Conservation (phyloP, 2,329 filamentous ascomycete genomes). For the Dactylellina cionopaga region DNA sequence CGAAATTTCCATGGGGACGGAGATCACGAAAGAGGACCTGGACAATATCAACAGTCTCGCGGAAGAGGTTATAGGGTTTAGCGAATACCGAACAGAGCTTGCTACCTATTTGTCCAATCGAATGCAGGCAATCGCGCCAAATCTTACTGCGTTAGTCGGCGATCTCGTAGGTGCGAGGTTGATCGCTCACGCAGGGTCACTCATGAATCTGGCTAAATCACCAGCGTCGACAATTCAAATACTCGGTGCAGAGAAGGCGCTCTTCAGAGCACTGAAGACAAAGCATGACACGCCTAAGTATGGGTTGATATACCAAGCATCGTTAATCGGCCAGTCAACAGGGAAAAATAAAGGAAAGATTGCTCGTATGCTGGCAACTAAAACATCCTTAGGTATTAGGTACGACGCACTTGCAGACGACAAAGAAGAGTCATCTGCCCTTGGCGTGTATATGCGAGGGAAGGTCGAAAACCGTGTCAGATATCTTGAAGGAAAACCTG, state of each 20-base stretch:
- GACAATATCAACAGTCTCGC: conserved; percentile 91
- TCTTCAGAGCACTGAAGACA: conserved; percentile 97
- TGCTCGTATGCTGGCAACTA: conserved; percentile 92
- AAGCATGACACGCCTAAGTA: conserved; percentile 99
- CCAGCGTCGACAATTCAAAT: conserved; percentile 97
- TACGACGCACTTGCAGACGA: conserved; percentile 89
- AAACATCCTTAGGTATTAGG: conserved; percentile 90
- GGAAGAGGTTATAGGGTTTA: conserved; percentile 90
- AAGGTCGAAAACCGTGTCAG: conserved; percentile 80
- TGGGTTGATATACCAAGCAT: conserved; percentile 91
- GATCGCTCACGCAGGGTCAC: conserved; percentile 91
- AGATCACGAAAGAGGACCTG: conserved; percentile 91
- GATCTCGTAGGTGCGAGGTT: conserved; percentile 93
- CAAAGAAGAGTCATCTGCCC: conserved; percentile 85
- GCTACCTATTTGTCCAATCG: conserved; percentile 88
- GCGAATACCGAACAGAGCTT: conserved; percentile 87
- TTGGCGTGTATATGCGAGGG: conserved; percentile 77
- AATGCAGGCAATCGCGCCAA: conserved; percentile 97
- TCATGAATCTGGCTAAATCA: conserved; percentile 93
- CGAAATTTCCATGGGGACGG: conserved; percentile 97
- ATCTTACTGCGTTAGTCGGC: conserved; percentile 90
- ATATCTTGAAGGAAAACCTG: conserved; percentile 87
- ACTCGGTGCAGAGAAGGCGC: conserved; percentile 95
- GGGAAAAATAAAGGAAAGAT: conserved; percentile 99
- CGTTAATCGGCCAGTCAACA: conserved; percentile 93